These are phyloP conservation scores for Neurospora sp. DNA, from an alignment of 2,329 filamentous ascomycete genomes.

Conservation along the genomic window DNA sequence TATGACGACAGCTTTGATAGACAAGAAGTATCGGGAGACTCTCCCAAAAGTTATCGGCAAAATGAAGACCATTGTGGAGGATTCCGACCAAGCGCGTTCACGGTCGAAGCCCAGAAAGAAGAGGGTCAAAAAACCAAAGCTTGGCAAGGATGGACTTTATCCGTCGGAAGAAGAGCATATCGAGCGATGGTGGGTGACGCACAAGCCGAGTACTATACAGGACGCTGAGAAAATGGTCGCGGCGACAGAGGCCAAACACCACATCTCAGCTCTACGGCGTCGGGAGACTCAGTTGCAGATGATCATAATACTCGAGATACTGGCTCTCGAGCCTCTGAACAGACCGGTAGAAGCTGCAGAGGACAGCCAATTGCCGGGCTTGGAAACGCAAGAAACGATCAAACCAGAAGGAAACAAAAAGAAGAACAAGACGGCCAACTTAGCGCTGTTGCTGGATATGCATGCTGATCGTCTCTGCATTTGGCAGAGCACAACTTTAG, in stretches of 20 bases:
- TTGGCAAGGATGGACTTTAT: slow-evolving; percentile 60
- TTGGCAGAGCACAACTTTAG: slow-evolving; percentile 66
- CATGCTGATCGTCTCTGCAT: slow-evolving; percentile 72
- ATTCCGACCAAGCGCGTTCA: slow-evolving; percentile 36
- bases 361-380: slow-evolving; percentile 37
- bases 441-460: slow-evolving; percentile 57
- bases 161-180: slow-evolving; percentile 55
- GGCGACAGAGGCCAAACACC: slow-evolving; percentile 46
- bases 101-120: slow-evolving; percentile 33
- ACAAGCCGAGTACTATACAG: slow-evolving; percentile 37
- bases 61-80: slow-evolving; percentile 46
- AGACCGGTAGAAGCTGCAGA: slow-evolving; percentile 29
- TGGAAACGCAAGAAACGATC: slow-evolving; percentile 28
- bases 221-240: slow-evolving; percentile 38
- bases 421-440: slow-evolving; percentile 53
- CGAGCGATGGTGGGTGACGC: slow-evolving; percentile 58
- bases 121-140: slow-evolving; percentile 53
- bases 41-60: slow-evolving; percentile 51
- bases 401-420: slow-evolving; percentile 30
- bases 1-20: slow-evolving; percentile 56
- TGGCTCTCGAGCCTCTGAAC: slow-evolving; percentile 53
- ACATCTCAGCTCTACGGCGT: slow-evolving; percentile 56
- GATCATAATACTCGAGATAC: slow-evolving; percentile 66
- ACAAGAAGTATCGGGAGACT: slow-evolving; percentile 71
- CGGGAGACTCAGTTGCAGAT: slow-evolving; percentile 74